Conservation (phyloP, 2,329 filamentous ascomycete genomes). For the Tolypocladium tropicale region DNA sequence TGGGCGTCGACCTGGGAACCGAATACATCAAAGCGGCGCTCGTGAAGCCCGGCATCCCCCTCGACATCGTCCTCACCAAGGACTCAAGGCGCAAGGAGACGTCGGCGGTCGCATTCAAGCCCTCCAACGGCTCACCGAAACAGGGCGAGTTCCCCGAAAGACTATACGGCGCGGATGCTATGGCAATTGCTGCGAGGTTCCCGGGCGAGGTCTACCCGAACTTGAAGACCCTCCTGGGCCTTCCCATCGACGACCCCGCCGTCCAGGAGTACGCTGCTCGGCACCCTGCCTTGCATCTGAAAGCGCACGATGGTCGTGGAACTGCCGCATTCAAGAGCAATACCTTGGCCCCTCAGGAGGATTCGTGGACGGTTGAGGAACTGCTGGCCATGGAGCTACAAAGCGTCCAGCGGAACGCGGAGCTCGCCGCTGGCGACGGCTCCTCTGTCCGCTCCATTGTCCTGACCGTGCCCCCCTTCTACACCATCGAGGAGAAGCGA, state of each 20-base stretch:
- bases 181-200: constrained; percentile 78
- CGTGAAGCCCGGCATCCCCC: constrained; percentile 91
- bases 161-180: constrained; percentile 82
- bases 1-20: constrained; percentile 90
- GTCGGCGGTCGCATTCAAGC: constrained; percentile 89
- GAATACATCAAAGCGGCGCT: constrained; percentile 95
- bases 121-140: constrained; percentile 53
- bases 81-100: constrained; percentile 95
- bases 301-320: constrained; percentile 46
- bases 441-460: constrained; percentile 70
- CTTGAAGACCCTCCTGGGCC: constrained; percentile 80
- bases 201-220: constrained; percentile 92
- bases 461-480: constrained; percentile 84
- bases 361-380: constrained; percentile 76
- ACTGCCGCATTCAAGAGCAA: constrained; percentile 78
- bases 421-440: constrained; percentile 67
- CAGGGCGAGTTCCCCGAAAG: constrained; percentile 71
- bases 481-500: constrained; percentile 80
- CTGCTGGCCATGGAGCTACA: constrained; percentile 92
- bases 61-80: constrained; percentile 96
- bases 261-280: constrained; percentile 62
- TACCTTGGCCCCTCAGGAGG: constrained; percentile 49
- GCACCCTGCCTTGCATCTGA: constrained; percentile 69
- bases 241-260: constrained; percentile 48
- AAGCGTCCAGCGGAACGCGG: constrained; percentile 82